A percentile compares a stretch with the other conserved stretches of the same genome.
phyloP scores from a whole-genome alignment of 495 filamentous ascomycete genomes.

The Amniculicola lignicola region DNA sequence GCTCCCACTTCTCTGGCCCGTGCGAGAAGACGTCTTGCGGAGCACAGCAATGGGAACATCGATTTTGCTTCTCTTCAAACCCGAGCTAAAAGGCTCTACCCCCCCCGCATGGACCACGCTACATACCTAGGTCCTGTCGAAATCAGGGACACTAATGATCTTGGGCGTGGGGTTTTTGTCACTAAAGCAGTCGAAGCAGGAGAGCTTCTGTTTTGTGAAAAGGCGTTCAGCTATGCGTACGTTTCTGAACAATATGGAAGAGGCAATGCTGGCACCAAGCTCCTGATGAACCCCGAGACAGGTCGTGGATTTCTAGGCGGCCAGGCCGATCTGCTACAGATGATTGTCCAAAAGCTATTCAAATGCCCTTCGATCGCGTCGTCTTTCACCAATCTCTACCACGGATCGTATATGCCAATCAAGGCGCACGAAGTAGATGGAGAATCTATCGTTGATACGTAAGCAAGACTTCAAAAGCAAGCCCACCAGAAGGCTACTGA shows the following conservation, averaged over 20 bases:
- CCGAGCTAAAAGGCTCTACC: slow-evolving; percentile 38
- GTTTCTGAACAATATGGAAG: slow-evolving; percentile 15
- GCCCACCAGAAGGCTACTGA: not conserved
- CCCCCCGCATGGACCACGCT: slow-evolving; percentile 47
- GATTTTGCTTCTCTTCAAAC: slow-evolving; percentile 45
- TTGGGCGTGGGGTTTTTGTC: slow-evolving; percentile 50
- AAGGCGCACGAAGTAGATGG: slow-evolving; percentile 45
- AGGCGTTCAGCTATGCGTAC: slow-evolving; percentile 49
- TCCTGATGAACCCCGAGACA: slow-evolving; percentile 43
- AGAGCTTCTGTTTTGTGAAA: slow-evolving; percentile 56
- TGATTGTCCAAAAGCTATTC: slow-evolving; percentile 47
- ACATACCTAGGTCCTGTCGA: slow-evolving; percentile 44
- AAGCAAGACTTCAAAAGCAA: slow-evolving; percentile 22
- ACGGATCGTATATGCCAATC: slow-evolving; percentile 40
- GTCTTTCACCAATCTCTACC: slow-evolving; percentile 46
- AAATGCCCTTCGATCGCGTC: slow-evolving; percentile 47
- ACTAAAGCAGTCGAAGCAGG: slow-evolving; percentile 50
- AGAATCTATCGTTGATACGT: slow-evolving; percentile 53
- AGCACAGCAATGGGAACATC: slow-evolving; percentile 47
- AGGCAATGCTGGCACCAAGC: slow-evolving; percentile 5
- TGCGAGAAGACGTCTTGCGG: slow-evolving; percentile 34
- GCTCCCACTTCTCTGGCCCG: slow-evolving; percentile 36
- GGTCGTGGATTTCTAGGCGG: slow-evolving; percentile 35
- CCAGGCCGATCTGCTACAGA: slow-evolving; percentile 42
- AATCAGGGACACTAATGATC: slow-evolving; percentile 27